Percentiles rank a stretch among this genome's conserved stretches.
Evolutionary conservation across 441 rosid genomes (phyloP).

Genomic region (Eugenia klotzschiana): DNA sequence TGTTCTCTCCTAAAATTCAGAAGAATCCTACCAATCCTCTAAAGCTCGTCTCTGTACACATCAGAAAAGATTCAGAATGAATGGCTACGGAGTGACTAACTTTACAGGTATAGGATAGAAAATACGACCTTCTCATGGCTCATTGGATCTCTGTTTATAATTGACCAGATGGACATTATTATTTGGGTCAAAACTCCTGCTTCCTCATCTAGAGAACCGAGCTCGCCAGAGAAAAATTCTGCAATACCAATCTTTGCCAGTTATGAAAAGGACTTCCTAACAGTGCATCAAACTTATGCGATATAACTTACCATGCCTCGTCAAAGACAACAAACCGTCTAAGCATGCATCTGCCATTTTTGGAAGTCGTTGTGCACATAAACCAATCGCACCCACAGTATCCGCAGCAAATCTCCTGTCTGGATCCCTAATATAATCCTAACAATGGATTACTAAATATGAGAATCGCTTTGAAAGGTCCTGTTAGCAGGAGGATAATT

Average conservation of each 20-base stretch:
- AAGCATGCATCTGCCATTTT: conserved; percentile 52
- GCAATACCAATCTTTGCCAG: conserved; percentile 18
- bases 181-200: conserved; percentile 62
- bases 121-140: conserved; percentile 61
- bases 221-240: conserved; percentile 39
- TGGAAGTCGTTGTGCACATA: conserved; percentile 60
- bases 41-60: neutral
- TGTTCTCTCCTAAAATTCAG: neutral
- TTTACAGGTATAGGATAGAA: neutral
- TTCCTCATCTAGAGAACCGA: conserved; percentile 37
- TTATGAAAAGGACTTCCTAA: neutral
- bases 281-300: neutral
- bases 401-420: conserved; percentile 86
- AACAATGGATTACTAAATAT: conserved; percentile 16
- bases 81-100: neutral
- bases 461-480: conserved; percentile 8
- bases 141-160: conserved; percentile 56
- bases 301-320: conserved; percentile 45
- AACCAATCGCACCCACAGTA: conserved; percentile 75
- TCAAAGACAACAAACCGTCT: conserved; percentile 56
- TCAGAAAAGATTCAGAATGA: neutral
- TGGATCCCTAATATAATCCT: conserved; percentile 89
- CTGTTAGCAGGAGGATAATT: neutral
- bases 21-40: neutral
- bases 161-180: conserved; percentile 61